Evolutionary conservation across 2,329 filamentous ascomycete genomes (phyloP).

Genomic region (Aspergillus sp.): DNA sequence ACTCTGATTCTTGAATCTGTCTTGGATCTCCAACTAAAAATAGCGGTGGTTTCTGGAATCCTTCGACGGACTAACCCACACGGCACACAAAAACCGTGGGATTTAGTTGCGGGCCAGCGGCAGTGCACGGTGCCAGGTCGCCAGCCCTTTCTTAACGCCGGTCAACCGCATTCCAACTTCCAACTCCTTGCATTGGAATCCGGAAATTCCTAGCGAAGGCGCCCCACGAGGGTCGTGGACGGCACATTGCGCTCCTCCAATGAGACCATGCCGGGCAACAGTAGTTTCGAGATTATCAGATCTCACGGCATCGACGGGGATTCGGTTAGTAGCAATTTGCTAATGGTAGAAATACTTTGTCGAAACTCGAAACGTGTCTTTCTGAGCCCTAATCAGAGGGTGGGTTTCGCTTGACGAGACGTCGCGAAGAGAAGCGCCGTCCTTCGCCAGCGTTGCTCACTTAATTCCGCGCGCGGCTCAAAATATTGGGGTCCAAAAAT

Average conservation of each 20-base stretch:
- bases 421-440: background rate
- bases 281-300: conserved; percentile 1
- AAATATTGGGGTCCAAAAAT: background rate
- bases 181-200: background rate
- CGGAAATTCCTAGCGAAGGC: background rate
- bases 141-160: background rate
- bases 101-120: background rate
- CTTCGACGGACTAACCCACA: conserved; percentile 20
- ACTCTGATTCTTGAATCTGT: conserved; percentile 5
- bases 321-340: background rate
- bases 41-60: conserved; percentile 32
- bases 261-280: background rate
- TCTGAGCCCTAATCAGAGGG: background rate
- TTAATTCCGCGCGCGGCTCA: background rate
- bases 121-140: conserved; percentile 3
- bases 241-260: conserved; percentile 1
- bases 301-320: background rate
- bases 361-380: background rate
- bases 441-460: background rate
- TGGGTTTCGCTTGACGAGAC: background rate
- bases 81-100: conserved; percentile 1
- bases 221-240: conserved; percentile 2
- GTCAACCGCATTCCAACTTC: background rate
- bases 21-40: conserved; percentile 27
- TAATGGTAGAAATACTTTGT: background rate